phyloP scores from a whole-genome alignment of 1,284 basidiomycete genomes.

The Neonothopanus nambi region DNA sequence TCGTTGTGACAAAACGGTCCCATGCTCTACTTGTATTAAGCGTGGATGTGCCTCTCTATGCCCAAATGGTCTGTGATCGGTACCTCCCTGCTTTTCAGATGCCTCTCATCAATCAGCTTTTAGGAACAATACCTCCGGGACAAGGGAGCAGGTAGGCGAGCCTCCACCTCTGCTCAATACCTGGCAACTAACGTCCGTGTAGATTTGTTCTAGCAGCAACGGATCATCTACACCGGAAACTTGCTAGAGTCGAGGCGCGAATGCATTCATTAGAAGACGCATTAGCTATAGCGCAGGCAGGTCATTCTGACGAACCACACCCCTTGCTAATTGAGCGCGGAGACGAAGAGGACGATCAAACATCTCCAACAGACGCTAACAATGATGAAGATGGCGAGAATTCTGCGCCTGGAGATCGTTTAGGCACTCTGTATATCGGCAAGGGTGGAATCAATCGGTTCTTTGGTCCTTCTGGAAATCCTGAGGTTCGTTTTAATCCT shows the following conservation, averaged over 20 bases:
- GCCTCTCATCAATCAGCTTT: neutral
- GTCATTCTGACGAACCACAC: conserved; percentile 35
- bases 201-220: conserved; percentile 53
- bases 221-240: conserved; percentile 45
- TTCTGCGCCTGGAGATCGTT: conserved; percentile 26
- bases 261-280: conserved; percentile 52
- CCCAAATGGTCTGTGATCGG: conserved; percentile 39
- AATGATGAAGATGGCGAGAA: conserved; percentile 22
- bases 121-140: conserved; percentile 52
- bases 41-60: conserved; percentile 50
- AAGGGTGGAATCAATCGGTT: conserved; percentile 37
- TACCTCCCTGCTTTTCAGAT: neutral
- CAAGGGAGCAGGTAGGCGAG: conserved; percentile 43
- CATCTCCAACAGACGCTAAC: conserved; percentile 28
- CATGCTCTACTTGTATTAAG: conserved; percentile 46
- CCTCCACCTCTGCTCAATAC: neutral
- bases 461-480: conserved; percentile 44
- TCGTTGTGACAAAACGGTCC: conserved; percentile 33
- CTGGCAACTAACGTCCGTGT: neutral
- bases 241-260: conserved; percentile 43
- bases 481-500: conserved; percentile 33
- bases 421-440: conserved; percentile 39
- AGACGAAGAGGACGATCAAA: conserved; percentile 28
- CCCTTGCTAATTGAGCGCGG: conserved; percentile 33
- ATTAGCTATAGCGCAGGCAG: conserved; percentile 42